phyloP scores from a whole-genome alignment of 768 basidiomycete genomes.

The Cystofilobasidium capitatum region DNA sequence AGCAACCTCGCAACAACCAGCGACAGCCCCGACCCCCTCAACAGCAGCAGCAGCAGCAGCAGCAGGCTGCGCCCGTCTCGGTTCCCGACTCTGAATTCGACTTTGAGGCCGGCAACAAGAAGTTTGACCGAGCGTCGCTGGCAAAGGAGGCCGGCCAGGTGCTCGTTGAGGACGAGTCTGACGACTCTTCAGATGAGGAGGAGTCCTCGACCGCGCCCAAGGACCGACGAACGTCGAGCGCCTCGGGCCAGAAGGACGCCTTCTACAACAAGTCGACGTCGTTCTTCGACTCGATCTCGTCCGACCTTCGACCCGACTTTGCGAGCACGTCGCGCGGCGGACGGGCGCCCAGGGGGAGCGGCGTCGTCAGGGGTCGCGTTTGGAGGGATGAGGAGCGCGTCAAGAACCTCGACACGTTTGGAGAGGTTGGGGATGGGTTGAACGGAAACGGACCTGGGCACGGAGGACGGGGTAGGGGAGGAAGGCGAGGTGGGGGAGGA shows the following conservation, averaged over 20 bases:
- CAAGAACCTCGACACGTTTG: constrained; percentile 35
- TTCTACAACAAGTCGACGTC: constrained; percentile 33
- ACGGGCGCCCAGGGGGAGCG: constrained; percentile 14
- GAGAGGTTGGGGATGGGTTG: constrained; percentile 28
- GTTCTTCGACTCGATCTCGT: constrained; percentile 37
- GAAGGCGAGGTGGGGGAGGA: background rate
- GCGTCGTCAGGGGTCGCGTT: constrained; percentile 2
- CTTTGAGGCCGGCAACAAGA: constrained; percentile 64
- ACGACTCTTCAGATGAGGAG: constrained; percentile 19
- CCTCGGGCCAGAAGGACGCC: constrained; percentile 11
- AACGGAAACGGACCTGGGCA: background rate
- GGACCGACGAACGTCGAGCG: constrained; percentile 12
- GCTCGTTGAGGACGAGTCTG: background rate
- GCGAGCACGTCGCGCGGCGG: constrained; percentile 16
- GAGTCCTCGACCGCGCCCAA: background rate
- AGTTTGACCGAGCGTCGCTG: constrained; percentile 62
- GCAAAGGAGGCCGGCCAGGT: constrained; percentile 21
- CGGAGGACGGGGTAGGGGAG: background rate
- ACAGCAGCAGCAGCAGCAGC: constrained; percentile 8
- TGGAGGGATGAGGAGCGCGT: constrained; percentile 30
- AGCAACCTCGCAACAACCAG: background rate
- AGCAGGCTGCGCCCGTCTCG: constrained; percentile 34
- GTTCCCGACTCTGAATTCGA: constrained; percentile 74
- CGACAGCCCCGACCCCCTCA: constrained; percentile 11
- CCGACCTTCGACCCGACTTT: constrained; percentile 31